Evolutionary conservation across 441 rosid species (phyloP).

Genomic region (Isatis lusitanica): DNA sequence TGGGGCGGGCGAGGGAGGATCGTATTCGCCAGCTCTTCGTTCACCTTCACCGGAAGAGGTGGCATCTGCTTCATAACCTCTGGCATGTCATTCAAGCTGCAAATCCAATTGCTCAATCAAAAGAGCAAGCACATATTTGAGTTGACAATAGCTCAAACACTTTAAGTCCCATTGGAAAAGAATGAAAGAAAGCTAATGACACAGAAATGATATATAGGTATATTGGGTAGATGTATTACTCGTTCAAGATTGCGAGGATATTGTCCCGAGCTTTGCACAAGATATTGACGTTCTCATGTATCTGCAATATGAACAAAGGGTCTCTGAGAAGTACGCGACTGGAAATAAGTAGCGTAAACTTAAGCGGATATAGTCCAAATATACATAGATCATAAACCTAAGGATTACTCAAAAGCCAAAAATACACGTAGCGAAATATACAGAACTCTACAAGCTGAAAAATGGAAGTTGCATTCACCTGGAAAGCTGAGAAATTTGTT

Average conservation of each 20-base stretch:
- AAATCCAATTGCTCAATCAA: constrained; percentile 16
- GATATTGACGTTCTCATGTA: constrained; percentile 68
- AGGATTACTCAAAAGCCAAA: constrained; percentile 5
- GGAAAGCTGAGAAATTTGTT: constrained; percentile 68
- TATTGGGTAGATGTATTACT: constrained; percentile 43
- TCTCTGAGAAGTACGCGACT: too few relatives aligned
- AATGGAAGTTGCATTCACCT: constrained; percentile 47
- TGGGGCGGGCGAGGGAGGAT: constrained; percentile 59
- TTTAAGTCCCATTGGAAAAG: too few relatives aligned
- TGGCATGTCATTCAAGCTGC: constrained; percentile 80
- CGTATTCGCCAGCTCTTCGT: constrained; percentile 75
- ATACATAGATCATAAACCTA: too few relatives aligned
- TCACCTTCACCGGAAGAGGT: constrained; percentile 78
- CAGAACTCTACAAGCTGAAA: constrained; percentile 17
- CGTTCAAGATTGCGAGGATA: constrained; percentile 72
- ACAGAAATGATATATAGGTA: not conserved
- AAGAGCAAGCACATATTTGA: not conserved
- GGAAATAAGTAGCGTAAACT: too few relatives aligned
- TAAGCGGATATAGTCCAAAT: too few relatives aligned
- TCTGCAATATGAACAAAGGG: constrained; percentile 44
- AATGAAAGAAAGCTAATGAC: not conserved
- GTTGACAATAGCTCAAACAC: not conserved
- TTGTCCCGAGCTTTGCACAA: constrained; percentile 73
- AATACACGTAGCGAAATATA: not conserved
- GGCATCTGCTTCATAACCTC: constrained; percentile 95